These are phyloP conservation scores for Nicotiana undulata DNA, from an alignment of 257 asterid genomes.

Conservation along the genomic window DNA sequence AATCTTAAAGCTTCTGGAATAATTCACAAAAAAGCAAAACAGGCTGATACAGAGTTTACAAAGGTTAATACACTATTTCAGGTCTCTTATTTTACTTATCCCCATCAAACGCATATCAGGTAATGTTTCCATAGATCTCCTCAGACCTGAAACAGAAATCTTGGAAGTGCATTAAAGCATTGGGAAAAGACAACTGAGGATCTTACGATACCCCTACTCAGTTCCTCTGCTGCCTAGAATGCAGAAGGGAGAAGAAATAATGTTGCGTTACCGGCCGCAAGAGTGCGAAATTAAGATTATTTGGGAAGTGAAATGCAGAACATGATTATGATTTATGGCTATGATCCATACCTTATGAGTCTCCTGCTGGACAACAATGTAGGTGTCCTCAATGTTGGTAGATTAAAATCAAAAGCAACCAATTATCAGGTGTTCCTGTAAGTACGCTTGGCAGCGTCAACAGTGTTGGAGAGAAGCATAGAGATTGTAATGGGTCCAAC, in stretches of 20 bases:
- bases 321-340: not conserved
- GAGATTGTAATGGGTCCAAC: slow-evolving; percentile 22
- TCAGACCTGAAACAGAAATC: not conserved
- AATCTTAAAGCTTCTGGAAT: not conserved
- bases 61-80: not conserved
- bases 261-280: not conserved
- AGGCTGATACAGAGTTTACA: not conserved
- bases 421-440: not conserved
- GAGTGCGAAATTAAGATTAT: not conserved
- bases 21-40: not conserved
- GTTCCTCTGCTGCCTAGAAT: not conserved
- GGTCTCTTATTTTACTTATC: not conserved
- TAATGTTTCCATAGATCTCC: not conserved
- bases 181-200: not conserved
- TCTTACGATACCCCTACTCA: not conserved
- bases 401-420: not conserved
- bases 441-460: slow-evolving; percentile 19
- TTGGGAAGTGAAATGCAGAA: not conserved
- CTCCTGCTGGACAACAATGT: not conserved
- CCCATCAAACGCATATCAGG: not conserved
- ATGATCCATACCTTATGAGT: not conserved
- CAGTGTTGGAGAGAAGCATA: slow-evolving; percentile 23
- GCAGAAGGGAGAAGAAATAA: not conserved
- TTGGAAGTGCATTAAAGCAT: not conserved
- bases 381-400: not conserved